Conservation (phyloP, 805 yeast species). For the Saturnispora silvae region DNA sequence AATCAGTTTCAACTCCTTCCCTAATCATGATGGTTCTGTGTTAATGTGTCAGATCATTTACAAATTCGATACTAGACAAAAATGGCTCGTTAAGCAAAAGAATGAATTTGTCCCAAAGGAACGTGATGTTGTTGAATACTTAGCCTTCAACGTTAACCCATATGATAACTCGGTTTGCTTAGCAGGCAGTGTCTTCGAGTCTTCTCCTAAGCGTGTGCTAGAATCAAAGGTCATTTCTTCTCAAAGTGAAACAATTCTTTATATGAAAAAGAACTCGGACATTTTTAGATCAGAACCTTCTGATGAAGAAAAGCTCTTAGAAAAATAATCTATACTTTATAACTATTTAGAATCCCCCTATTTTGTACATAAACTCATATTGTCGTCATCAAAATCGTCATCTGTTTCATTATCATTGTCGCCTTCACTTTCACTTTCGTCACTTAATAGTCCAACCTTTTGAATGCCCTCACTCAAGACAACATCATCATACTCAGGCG, state of each 20-base stretch:
- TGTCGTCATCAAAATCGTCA: slow-evolving; percentile 1
- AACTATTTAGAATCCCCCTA: background rate
- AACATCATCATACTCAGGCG: slow-evolving; percentile 21
- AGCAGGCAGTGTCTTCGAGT: slow-evolving; percentile 61
- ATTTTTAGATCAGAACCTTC: slow-evolving; percentile 29
- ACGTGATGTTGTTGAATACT: slow-evolving; percentile 49
- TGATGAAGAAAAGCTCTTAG: slow-evolving; percentile 15
- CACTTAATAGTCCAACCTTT: slow-evolving; percentile 19
- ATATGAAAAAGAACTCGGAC: slow-evolving; percentile 27
- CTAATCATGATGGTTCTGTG: slow-evolving; percentile 29
- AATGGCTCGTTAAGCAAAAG: slow-evolving; percentile 37
- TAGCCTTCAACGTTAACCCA: slow-evolving; percentile 53
- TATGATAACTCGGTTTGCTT: slow-evolving; percentile 44
- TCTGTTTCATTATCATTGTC: background rate
- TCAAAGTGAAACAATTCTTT: slow-evolving; percentile 21
- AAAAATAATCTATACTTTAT: slow-evolving; percentile 4
- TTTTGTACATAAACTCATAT: slow-evolving; percentile 8
- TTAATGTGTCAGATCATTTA: slow-evolving; percentile 42
- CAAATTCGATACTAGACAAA: slow-evolving; percentile 52
- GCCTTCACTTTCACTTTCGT: slow-evolving; percentile 11
- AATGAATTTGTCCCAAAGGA: slow-evolving; percentile 35
- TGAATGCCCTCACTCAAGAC: slow-evolving; percentile 17
- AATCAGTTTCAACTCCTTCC: slow-evolving; percentile 51
- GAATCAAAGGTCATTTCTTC: slow-evolving; percentile 21
- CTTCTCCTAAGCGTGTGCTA: slow-evolving; percentile 30